phyloP scores from a whole-genome alignment of 2,329 filamentous ascomycete genomes.

The Byssoonygena ceratinophila region DNA sequence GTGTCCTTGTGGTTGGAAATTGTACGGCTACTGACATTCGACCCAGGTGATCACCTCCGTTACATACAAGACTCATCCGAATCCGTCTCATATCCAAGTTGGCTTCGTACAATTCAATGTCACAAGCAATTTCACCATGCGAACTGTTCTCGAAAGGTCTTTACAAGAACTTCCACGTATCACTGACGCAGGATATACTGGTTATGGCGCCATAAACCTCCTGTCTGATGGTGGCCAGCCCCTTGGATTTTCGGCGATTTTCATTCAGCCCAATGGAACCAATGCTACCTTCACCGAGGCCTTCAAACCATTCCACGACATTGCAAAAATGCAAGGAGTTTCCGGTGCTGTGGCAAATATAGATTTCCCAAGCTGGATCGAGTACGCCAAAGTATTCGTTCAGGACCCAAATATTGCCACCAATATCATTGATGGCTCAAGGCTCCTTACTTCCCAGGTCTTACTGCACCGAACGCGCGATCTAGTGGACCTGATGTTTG shows the following conservation, averaged over 20 bases:
- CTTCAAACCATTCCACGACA: conserved; percentile 17
- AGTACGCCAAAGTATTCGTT: conserved; percentile 22
- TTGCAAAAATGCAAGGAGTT: conserved; percentile 19
- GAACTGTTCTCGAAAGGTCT: conserved; percentile 18
- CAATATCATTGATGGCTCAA: conserved; percentile 25
- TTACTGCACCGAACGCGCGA: conserved; percentile 20
- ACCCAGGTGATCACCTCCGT: conserved; percentile 19
- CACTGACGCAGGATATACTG: conserved; percentile 24
- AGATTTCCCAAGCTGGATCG: conserved; percentile 24
- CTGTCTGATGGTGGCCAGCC: background rate
- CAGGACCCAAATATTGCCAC: conserved; percentile 26
- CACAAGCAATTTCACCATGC: conserved; percentile 17
- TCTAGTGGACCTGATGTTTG: conserved; percentile 22
- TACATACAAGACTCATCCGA: conserved; percentile 22
- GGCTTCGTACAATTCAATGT: conserved; percentile 22
- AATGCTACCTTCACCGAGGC: conserved; percentile 20
- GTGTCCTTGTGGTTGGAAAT: background rate
- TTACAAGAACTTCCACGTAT: conserved; percentile 21
- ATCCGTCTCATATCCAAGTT: conserved; percentile 24
- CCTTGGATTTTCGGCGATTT: conserved; percentile 23
- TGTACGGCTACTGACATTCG: background rate
- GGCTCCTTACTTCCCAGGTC: conserved; percentile 23
- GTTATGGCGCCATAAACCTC: conserved; percentile 21
- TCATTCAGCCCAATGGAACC: conserved; percentile 24
- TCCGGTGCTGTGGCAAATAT: conserved; percentile 16